Evolutionary conservation across 805 yeast genomes (phyloP), one percentile per base, ranked within the genome.

Genomic region (Aciculoconidium aculeatum): DNA sequence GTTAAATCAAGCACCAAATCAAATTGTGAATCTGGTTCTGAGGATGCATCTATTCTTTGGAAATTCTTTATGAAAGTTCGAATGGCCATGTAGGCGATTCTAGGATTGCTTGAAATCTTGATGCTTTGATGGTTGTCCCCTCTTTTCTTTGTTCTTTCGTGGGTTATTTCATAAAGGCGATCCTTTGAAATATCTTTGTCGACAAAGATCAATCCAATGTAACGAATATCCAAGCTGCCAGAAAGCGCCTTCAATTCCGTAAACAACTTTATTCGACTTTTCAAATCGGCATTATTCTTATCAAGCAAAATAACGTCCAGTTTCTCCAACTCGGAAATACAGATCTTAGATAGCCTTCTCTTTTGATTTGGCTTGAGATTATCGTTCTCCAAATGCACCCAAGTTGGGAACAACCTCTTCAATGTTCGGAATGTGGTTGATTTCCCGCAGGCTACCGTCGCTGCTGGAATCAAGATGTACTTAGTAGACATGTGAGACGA

Each of bases 391-490:
- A 82, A 64, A 42, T 78, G 81, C 0, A 72, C 80, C 79, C 94
- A 80, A 4, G 32, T 29, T 0, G 56, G 45, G 32, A 61, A 77
- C 10, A 87, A 50, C 7, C 62, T 45, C 1, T 45, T 37, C 20
- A 90, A 58, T 0, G 86, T 75, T 17, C 72, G 47, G 2, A 83
- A 72, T 0, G 81, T 71, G 0, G 96, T 85, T 0, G 96, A 86
- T 49, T 90, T 90, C 8, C 98, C 98, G 53, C 96, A 84, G 0
- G 96, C 97, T 26, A 90, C 71, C 0, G 94, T 85, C 0, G 96
- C 87, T 3, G 87, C 74, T 1, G 96, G 87, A 1, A 86, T 72
- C 3, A 90, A 47, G 0, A 84, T 68, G 47, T 74, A 80, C 41
- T 77, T 78, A 4, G 65, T 61, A 2, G 52, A 11, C 34, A 24